Evolutionary conservation across 106 monocot species (phyloP).

Genomic region (Dendrobium catenatum): DNA sequence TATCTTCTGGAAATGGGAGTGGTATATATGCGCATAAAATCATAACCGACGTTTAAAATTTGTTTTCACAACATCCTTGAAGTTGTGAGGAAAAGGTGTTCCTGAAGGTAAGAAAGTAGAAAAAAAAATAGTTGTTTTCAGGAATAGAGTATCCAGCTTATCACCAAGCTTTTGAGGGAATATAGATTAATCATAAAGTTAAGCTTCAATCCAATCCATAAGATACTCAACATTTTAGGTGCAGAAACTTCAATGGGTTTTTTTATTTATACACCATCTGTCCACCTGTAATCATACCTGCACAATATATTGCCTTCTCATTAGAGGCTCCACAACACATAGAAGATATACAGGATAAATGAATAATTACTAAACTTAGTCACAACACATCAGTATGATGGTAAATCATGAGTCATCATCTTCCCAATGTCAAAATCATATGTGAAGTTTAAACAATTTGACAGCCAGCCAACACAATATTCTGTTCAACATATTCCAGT

Average conservation of each 20-base stretch:
- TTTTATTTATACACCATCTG: constrained; percentile 99
- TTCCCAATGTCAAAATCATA: neutral
- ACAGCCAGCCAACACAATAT: no score
- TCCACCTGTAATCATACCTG: constrained; percentile 98
- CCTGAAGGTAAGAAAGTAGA: constrained; percentile 23
- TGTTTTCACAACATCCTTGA: constrained; percentile 95
- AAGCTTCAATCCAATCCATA: constrained; percentile 99
- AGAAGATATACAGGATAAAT: neutral
- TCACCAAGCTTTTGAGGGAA: constrained; percentile 95
- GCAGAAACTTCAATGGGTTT: constrained; percentile 99
- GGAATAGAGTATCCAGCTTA: neutral
- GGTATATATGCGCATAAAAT: constrained; percentile 96
- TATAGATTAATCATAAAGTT: constrained; percentile 91
- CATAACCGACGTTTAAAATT: constrained; percentile 95
- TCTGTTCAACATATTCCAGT: no score
- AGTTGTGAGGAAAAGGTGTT: constrained; percentile 85
- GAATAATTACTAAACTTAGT: neutral
- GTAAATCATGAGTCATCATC: neutral
- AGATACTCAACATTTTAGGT: constrained; percentile 96
- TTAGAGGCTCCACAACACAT: neutral
- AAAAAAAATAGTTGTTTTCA: neutral
- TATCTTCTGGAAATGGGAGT: constrained; percentile 98
- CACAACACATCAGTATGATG: neutral
- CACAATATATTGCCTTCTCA: constrained; percentile 11
- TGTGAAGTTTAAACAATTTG: neutral